Percentiles rank a stretch among this genome's conserved stretches.
Evolutionary conservation across 2,329 filamentous ascomycete species (phyloP).

Genomic region (Chaetomiaceae sp.): DNA sequence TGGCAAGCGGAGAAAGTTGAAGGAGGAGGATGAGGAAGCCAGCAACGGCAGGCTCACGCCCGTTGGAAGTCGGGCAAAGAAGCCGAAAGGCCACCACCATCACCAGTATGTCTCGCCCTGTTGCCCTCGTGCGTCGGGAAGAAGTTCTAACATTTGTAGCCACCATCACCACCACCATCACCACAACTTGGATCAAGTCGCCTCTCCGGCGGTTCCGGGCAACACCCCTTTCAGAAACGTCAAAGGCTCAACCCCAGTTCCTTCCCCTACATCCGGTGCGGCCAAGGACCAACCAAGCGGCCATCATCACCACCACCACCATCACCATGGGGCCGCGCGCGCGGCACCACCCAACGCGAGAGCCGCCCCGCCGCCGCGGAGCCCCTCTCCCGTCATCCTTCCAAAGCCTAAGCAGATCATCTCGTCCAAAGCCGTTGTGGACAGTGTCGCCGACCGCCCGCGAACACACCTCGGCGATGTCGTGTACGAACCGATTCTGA

Average conservation of each 20-base stretch:
- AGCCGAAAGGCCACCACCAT: conserved; percentile 63
- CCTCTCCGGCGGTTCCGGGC: conserved; percentile 39
- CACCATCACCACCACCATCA: conserved; percentile 56
- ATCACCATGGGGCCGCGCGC: conserved; percentile 45
- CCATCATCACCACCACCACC: conserved; percentile 43
- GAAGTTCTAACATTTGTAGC: conserved; percentile 25
- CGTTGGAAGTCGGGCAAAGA: conserved; percentile 53
- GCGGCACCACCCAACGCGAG: conserved; percentile 25
- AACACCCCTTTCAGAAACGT: conserved; percentile 45
- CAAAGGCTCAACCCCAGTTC: conserved; percentile 43
- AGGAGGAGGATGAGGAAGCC: conserved; percentile 76
- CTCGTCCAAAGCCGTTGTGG: conserved; percentile 64
- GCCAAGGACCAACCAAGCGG: conserved; percentile 35
- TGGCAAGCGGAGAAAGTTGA: conserved; percentile 63
- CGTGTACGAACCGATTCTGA: conserved; percentile 68
- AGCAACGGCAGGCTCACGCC: conserved; percentile 59
- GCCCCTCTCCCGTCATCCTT: conserved; percentile 41
- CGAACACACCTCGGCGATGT: conserved; percentile 80
- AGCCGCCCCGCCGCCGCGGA: conserved; percentile 30
- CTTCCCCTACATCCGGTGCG: conserved; percentile 39
- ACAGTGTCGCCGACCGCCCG: conserved; percentile 64
- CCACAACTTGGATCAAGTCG: conserved; percentile 37
- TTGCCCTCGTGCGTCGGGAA: conserved; percentile 15
- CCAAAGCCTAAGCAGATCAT: conserved; percentile 63
- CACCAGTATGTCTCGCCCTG: conserved; percentile 53